Evolutionary conservation across 2,329 filamentous ascomycete genomes (phyloP), one percentile per base, ranked within the genome.

Genomic region (Xylariales sp.): DNA sequence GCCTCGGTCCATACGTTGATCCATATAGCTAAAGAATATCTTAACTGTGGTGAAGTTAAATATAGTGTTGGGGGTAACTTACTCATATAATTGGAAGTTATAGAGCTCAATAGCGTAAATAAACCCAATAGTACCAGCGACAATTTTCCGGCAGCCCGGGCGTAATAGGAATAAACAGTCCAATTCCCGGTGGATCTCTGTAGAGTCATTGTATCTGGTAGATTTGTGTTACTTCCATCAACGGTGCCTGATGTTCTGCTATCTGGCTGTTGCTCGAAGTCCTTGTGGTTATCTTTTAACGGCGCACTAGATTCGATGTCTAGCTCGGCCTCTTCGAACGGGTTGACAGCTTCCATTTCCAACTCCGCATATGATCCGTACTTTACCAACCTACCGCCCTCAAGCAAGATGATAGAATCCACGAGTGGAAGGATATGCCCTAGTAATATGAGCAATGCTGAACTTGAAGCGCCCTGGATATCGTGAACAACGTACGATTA

Each of bases 1-100:
- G 38, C 40, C 17, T 51, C 48, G 6, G 33, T 35, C 33, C 33
- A 35, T 11, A 24, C 12, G 6, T 35, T 13, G 12, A 35, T 19
- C 33, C 33, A 35, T n/a, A 35, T 20, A 15, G 33, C 23, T 25
- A 8, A n/a, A n/a, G n/a, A n/a, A n/a, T n/a, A n/a, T n/a, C n/a
- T n/a, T n/a, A n/a, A n/a, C n/a, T n/a, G n/a, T n/a, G n/a, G n/a
- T n/a, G n/a, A n/a, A n/a, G n/a, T n/a, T n/a, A n/a, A n/a, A n/a
- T n/a, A n/a, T n/a, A n/a, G n/a, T n/a, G n/a, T n/a, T n/a, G 23
- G 23, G 8, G 8, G 23, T n/a, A 25, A 25, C 23, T 25, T 25
- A 25, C 23, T 24, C 18, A 10, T 12, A 20, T 12, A 8, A 16
- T 15, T 30, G 29, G 14, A 10, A 15, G 7, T 11, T 30, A 20